These are phyloP conservation scores for Pichia sp. DNA, from an alignment of 1,139 yeast genomes.

Conservation along the genomic window DNA sequence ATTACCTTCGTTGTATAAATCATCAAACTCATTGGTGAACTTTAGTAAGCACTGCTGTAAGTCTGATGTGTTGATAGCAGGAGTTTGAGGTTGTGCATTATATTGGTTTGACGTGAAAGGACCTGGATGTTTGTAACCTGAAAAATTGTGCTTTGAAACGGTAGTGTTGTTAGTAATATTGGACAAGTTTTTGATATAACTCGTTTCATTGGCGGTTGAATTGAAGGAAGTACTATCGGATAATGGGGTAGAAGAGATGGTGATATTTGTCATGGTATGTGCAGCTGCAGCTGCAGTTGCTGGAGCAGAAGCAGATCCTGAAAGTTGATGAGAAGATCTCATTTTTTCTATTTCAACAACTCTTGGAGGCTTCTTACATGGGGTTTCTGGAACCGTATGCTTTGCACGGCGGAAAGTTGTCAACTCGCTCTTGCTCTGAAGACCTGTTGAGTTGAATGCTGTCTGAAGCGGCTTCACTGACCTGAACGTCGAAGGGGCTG, in stretches of 20 bases:
- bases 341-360: slow-evolving; percentile 25
- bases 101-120: neutral
- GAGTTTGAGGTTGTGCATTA: slow-evolving; percentile 13
- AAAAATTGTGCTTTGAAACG: slow-evolving; percentile 4
- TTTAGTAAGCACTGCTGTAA: slow-evolving; percentile 35
- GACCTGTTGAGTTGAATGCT: slow-evolving; percentile 74
- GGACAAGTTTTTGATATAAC: slow-evolving; percentile 6
- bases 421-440: slow-evolving; percentile 55
- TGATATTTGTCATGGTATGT: neutral
- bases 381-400: slow-evolving; percentile 62
- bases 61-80: slow-evolving; percentile 33
- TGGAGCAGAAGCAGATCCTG: slow-evolving; percentile 17
- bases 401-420: slow-evolving; percentile 27
- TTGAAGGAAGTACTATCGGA: slow-evolving; percentile 9
- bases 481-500: slow-evolving; percentile 51
- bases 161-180: slow-evolving; percentile 10
- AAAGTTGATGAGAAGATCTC: neutral
- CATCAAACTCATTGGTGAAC: slow-evolving; percentile 37
- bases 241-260: slow-evolving; percentile 8
- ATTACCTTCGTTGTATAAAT: slow-evolving; percentile 19
- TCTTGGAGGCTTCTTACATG: slow-evolving; percentile 59
- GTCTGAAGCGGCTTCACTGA: slow-evolving; percentile 81
- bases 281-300: slow-evolving; percentile 4
- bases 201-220: slow-evolving; percentile 5
- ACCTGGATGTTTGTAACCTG: neutral